Evolutionary conservation across 2,329 filamentous ascomycete genomes (phyloP).

Genomic region (Colletotrichum zoysiae): DNA sequence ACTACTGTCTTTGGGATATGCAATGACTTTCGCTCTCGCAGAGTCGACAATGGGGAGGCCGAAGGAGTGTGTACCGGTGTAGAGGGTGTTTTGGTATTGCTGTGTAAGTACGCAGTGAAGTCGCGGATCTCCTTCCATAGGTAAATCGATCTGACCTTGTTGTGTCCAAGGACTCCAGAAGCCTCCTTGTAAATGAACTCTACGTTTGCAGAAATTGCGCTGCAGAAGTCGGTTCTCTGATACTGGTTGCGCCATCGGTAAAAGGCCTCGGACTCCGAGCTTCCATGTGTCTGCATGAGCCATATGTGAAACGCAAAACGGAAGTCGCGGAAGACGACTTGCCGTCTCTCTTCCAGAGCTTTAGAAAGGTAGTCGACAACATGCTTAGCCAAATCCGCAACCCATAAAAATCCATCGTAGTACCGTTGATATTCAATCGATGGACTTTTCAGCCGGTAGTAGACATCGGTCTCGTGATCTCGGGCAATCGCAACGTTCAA

Average conservation of each 20-base stretch:
- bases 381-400: slow-evolving; percentile 78
- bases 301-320: slow-evolving; percentile 67
- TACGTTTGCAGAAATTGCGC: slow-evolving; percentile 69
- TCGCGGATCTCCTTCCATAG: slow-evolving; percentile 67
- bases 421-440: slow-evolving; percentile 72
- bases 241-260: slow-evolving; percentile 66
- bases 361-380: slow-evolving; percentile 73
- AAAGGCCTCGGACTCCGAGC: slow-evolving; percentile 57
- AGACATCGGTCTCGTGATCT: slow-evolving; percentile 57
- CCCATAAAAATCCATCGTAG: slow-evolving; percentile 75
- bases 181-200: slow-evolving; percentile 76
- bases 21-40: neutral
- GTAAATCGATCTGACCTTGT: slow-evolving; percentile 52
- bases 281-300: slow-evolving; percentile 61
- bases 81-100: slow-evolving; percentile 41
- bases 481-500: slow-evolving; percentile 51
- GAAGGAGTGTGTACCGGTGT: neutral
- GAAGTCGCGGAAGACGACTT: slow-evolving; percentile 69
- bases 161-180: slow-evolving; percentile 58
- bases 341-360: slow-evolving; percentile 47
- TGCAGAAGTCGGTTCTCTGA: slow-evolving; percentile 70
- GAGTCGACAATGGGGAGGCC: neutral
- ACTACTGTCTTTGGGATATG: slow-evolving; percentile 67
- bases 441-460: slow-evolving; percentile 73
- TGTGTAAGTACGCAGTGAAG: slow-evolving; percentile 49